Conservation (phyloP, 352 stramenopile genomes). For the Phytophthora citrophthora region DNA sequence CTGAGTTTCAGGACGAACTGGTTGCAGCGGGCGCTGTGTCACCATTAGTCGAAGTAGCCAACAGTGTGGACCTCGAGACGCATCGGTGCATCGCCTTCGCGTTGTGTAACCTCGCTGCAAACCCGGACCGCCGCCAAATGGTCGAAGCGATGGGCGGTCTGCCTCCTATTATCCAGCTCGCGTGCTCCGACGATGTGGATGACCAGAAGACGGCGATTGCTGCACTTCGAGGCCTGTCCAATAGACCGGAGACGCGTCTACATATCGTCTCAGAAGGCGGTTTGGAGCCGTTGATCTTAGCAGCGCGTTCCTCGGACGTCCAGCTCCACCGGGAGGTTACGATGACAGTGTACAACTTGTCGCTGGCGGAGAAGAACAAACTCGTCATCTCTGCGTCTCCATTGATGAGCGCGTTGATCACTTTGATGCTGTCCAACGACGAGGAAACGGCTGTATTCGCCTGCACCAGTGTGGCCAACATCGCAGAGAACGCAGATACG, state of each 20-base stretch:
- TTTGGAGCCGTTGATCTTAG: slow-evolving; percentile 89
- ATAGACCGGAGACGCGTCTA: slow-evolving; percentile 82
- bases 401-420: slow-evolving; percentile 82
- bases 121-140: slow-evolving; percentile 80
- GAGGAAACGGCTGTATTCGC: slow-evolving; percentile 69
- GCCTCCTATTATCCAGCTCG: slow-evolving; percentile 95
- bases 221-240: slow-evolving; percentile 91
- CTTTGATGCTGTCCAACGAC: slow-evolving; percentile 86
- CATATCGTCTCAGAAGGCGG: slow-evolving; percentile 91
- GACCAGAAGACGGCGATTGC: slow-evolving; percentile 94
- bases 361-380: slow-evolving; percentile 96
- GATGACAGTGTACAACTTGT: slow-evolving; percentile 92
- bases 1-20: slow-evolving; percentile 79
- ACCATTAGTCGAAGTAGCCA: slow-evolving; percentile 94
- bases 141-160: slow-evolving; percentile 95
- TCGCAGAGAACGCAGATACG: slow-evolving; percentile 92
- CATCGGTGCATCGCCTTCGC: slow-evolving; percentile 96
- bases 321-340: slow-evolving; percentile 89
- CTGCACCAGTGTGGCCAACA: slow-evolving; percentile 90
- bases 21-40: slow-evolving; percentile 87
- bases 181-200: slow-evolving; percentile 85
- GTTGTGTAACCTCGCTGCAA: slow-evolving; percentile 95
- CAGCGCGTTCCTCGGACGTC: slow-evolving; percentile 68
- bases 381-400: slow-evolving; percentile 88
- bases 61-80: slow-evolving; percentile 93